Base-by-base conservation (phyloP, 108 stramenopile genomes). In the Pseudonitzschia multistriata region DNA sequence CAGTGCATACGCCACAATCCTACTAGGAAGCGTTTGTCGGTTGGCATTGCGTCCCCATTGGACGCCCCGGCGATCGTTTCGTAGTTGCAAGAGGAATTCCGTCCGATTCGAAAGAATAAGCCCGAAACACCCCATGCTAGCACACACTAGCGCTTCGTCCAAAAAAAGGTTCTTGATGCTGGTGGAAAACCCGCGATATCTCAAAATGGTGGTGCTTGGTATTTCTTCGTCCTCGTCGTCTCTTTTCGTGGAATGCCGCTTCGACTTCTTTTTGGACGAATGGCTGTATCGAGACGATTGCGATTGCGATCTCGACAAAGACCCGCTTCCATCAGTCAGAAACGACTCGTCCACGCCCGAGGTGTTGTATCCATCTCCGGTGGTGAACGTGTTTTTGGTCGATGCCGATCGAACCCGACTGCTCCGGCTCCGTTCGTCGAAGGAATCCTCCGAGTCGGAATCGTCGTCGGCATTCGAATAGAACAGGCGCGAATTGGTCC, bases 81-180 rank as follows among this genome's bases (percentile, higher is more conserved):
- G 83, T 36, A 90, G 78, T 52, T 93, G 79, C 25, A 94, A 70
- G 10, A 94, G 62, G 48, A 86, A 78, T 67, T 94, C 93, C 37
- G 93, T 90, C 0, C 93, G 85, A 28, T 85, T 81, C 17, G 79
- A 79, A 6, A 91, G 66, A 49, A 94, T 40, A 17, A 94, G 57
- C n/a, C 93, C 93, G 62, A 88, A 94, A 56, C 93, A 94, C 3
- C 88, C 83, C 22, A 88, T 77, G 36, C 81, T 78, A 35, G 88
- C 87, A 66, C 93, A 94, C 0, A 94, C 93, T 11, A 94, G 70
- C 0, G 85, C 72, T 66, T 94, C 93, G 63, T 94, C 93, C 35
- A 91, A 62, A 61, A 94, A 94, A 4, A 94, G 67, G 33, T 82
- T 82, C 48, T 86, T 71, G 57, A 94, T 85, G 65, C 81, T 83